Base-by-base conservation (phyloP, 2,329 filamentous ascomycete genomes). In the Amauroascus verrucosus region DNA sequence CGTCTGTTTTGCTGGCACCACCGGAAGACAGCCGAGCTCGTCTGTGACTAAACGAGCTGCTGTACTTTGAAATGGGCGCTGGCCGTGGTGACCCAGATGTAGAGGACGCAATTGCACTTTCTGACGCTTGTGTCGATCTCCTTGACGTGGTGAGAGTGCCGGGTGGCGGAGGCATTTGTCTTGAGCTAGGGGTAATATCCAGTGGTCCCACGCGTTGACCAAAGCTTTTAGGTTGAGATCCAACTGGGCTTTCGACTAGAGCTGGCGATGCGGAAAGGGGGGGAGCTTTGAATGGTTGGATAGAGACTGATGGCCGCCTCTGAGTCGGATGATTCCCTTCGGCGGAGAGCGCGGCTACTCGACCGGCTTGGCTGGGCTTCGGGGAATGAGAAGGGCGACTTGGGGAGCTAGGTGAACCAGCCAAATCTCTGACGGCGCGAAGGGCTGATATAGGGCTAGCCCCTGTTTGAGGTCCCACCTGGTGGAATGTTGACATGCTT, bases 251-350 rank as follows among this genome's bases (percentile, higher is more conserved):
- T 38, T 75, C 72, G 3, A 73, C 70, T 28, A 74, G 70, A n/a
- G 77, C 75, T 16, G 90, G 91, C 3, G 90, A 96, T 3, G 86
- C 88, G 1, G 90, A 95, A n/a, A 97, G 75, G 1, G 91, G 94
- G 9, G 91, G 91, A 13, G 90, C 88, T 70, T 98, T 98, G 75
- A 98, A 98, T 0, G 91, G 90, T 61, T 94, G 88, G 63, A 96
- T 95, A 0, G 88, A 94, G 20, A 95, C 81, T 0, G 88, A 96
- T 6, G 86, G 84, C 51, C 88, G 81, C 61, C 89, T 80, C 51
- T 77, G 77, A 46, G 78, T 72, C 20, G 69, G 63, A 13, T 65
- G 63, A 20, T 72, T 74, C 41, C 65, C 65, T 44, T 86, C 81
- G 38, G 73, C 69, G 6, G 73, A 73, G 37, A 74, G 71, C 54